Evolutionary conservation across 805 yeast genomes (phyloP).

Genomic region (Kuraishia molischiana): DNA sequence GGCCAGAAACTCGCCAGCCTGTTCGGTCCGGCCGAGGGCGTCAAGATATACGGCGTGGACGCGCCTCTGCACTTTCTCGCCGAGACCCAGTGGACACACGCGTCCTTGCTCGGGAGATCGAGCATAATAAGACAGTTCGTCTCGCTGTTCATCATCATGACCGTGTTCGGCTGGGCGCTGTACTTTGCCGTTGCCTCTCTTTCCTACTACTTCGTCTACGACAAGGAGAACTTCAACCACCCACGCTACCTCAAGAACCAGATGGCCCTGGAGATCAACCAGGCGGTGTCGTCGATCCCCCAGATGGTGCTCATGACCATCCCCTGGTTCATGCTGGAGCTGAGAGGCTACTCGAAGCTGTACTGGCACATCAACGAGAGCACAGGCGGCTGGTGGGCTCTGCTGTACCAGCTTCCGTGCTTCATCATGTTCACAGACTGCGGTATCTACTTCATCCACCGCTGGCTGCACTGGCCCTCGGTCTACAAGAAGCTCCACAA

Average conservation of each 20-base stretch:
- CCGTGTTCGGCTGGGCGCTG: conserved; percentile 79
- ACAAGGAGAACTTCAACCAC: conserved; percentile 85
- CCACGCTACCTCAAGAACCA: conserved; percentile 95
- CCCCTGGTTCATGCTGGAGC: conserved; percentile 84
- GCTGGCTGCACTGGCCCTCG: conserved; percentile 87
- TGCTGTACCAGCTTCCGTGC: conserved; percentile 58
- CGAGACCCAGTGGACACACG: conserved; percentile 43
- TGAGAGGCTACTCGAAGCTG: conserved; percentile 73
- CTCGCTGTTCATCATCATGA: conserved; percentile 58
- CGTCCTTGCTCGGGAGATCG: conserved; percentile 65
- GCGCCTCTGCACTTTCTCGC: conserved; percentile 46
- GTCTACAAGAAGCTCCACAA: conserved; percentile 85
- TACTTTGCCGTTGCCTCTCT: conserved; percentile 68
- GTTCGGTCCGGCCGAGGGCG: conserved; percentile 9
- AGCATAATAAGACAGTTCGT: conserved; percentile 63
- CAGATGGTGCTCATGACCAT: conserved; percentile 77
- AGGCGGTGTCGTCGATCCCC: conserved; percentile 79
- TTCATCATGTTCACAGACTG: conserved; percentile 92
- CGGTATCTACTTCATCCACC: conserved; percentile 84
- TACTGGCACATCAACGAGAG: conserved; percentile 57
- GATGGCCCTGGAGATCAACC: conserved; percentile 70
- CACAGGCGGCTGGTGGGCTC: conserved; percentile 59
- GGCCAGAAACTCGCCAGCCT: not conserved
- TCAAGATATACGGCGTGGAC: conserved; percentile 26
- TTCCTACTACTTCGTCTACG: conserved; percentile 75